These are phyloP conservation scores for Hypoxylon rickii DNA, from an alignment of 495 filamentous ascomycete genomes.

Conservation along the genomic window DNA sequence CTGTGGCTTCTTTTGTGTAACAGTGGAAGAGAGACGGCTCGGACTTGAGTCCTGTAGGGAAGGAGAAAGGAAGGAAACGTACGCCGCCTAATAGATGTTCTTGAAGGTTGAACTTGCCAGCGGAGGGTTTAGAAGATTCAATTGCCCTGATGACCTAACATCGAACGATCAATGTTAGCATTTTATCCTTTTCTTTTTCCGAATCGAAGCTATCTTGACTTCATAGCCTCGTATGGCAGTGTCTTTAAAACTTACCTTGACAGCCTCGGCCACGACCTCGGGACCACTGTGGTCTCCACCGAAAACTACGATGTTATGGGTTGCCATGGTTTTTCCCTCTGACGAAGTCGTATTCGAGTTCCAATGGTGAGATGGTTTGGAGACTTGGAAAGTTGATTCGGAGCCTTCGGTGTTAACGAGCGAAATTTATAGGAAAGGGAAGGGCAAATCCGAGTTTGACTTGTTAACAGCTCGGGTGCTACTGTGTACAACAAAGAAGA, in stretches of 20 bases:
- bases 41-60: neutral
- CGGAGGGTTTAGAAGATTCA: slow-evolving; percentile 66
- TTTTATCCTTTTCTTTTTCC: neutral
- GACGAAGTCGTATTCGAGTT: no score
- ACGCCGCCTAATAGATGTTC: slow-evolving; percentile 93
- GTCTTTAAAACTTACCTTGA: slow-evolving; percentile 69
- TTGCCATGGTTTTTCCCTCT: slow-evolving; percentile 58
- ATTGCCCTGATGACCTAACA: slow-evolving; percentile 73
- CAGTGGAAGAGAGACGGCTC: neutral
- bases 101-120: slow-evolving; percentile 84
- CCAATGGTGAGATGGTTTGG: no score
- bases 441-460: no score
- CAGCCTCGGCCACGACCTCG: slow-evolving; percentile 77
- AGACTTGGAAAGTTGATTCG: no score
- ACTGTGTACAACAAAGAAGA: no score
- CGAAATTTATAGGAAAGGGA: no score
- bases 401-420: no score
- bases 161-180: slow-evolving; percentile 14
- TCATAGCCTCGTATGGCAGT: no score
- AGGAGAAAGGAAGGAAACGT: slow-evolving; percentile 46
- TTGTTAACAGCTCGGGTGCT: no score
- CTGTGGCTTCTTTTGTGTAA: neutral
- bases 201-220: neutral
- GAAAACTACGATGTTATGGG: slow-evolving; percentile 69
- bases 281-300: slow-evolving; percentile 93